A percentile compares a stretch with the other conserved stretches of the same genome.
Conservation (phyloP, 2,329 filamentous ascomycete species). For the Xylariaceae sp. region DNA sequence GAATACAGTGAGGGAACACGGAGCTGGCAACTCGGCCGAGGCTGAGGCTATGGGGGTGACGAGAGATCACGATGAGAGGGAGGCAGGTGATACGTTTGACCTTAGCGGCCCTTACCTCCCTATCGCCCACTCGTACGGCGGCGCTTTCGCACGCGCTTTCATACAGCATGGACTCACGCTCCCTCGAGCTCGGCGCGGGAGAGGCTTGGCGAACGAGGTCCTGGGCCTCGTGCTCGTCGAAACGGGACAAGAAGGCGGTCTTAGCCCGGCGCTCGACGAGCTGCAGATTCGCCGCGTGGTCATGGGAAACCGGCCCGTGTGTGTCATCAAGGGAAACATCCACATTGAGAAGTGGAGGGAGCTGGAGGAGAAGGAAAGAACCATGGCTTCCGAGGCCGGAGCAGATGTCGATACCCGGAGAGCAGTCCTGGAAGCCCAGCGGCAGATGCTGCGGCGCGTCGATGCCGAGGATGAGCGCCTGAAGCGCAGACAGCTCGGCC, state of each 20-base stretch:
- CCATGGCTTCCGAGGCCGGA: constrained; percentile 1
- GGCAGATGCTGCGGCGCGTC: constrained; percentile 29
- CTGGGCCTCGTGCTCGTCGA: constrained; percentile 38
- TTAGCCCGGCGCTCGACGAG: constrained; percentile 30
- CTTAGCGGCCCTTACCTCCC: constrained; percentile 34
- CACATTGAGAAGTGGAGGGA: constrained; percentile 30
- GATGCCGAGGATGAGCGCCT: constrained; percentile 37
- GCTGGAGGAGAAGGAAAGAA: constrained; percentile 26
- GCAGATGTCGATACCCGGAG: constrained; percentile 5
- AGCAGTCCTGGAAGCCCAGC: constrained; percentile 11
- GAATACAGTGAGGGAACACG: too few species aligned
- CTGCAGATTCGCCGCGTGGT: constrained; percentile 28
- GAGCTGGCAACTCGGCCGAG: not conserved
- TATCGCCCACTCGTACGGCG: constrained; percentile 41
- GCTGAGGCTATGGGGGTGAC: not conserved
- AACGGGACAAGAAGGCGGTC: constrained; percentile 40
- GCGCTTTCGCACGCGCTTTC: constrained; percentile 38
- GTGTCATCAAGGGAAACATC: constrained; percentile 36
- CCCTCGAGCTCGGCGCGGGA: not conserved
- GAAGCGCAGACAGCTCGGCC: constrained; percentile 36
- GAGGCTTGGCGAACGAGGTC: constrained; percentile 3
- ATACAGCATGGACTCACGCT: constrained; percentile 18
- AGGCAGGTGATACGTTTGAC: not conserved
- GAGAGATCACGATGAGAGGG: too few species aligned
- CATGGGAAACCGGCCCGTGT: constrained; percentile 33